Conservation (phyloP, 345 rosid genomes). For the Nephelium lappaceum region DNA sequence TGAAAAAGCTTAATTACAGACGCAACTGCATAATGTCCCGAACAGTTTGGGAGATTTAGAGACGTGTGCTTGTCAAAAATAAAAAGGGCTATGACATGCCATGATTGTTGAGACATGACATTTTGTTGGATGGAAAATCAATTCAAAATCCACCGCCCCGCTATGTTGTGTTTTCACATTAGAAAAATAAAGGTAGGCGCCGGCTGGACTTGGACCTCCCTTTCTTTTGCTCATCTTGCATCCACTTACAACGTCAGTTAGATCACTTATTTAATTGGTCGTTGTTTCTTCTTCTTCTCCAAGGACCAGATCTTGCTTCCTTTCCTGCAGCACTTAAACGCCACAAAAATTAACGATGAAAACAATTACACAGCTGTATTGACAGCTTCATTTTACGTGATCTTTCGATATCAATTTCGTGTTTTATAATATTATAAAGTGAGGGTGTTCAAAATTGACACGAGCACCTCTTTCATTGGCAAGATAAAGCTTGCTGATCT, state of each 20-base stretch:
- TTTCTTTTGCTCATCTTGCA: not conserved
- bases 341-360: too few species aligned
- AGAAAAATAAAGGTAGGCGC: not conserved
- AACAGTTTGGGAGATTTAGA: not conserved
- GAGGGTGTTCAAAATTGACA: too few species aligned
- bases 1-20: too few species aligned
- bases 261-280: not conserved
- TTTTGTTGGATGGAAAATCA: not conserved
- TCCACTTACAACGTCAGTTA: not conserved
- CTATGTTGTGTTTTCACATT: not conserved
- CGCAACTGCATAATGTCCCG: not conserved
- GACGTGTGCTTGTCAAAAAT: not conserved
- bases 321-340: not conserved
- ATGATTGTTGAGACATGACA: constrained; percentile 6
- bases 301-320: not conserved
- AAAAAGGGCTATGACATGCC: constrained; percentile 3
- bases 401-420: too few species aligned
- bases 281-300: not conserved
- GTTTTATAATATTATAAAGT: too few species aligned
- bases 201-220: not conserved
- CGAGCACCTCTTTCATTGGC: too few species aligned
- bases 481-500: too few species aligned
- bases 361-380: too few species aligned
- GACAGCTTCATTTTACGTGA: too few species aligned
- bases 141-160: constrained; percentile 2